Conservation (phyloP, 208 protist genomes). For the Leishmania major region DNA sequence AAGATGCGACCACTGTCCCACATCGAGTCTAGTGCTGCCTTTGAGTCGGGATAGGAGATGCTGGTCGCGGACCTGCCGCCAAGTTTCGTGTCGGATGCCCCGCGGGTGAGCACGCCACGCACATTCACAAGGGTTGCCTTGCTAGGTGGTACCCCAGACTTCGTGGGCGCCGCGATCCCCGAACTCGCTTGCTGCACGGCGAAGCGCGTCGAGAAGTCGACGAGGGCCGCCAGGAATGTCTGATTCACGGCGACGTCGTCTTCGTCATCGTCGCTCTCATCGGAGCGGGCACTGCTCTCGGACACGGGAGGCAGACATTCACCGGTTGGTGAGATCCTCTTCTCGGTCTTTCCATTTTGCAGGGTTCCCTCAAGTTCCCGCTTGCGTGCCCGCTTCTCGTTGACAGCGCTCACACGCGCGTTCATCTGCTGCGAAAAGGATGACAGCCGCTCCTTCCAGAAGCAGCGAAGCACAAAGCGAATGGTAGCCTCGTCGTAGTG, state of each 20-base stretch:
- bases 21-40: slow-evolving; percentile 21
- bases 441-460: slow-evolving; percentile 68
- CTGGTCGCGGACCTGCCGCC: background rate
- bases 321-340: background rate
- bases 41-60: background rate
- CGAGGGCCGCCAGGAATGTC: slow-evolving; percentile 56
- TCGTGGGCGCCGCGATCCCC: background rate
- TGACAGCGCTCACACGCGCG: background rate
- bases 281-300: background rate
- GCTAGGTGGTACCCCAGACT: background rate
- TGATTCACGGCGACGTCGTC: slow-evolving; percentile 16
- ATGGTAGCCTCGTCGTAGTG: slow-evolving; percentile 67
- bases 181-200: background rate
- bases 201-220: slow-evolving; percentile 48
- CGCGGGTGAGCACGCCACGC: slow-evolving; percentile 21
- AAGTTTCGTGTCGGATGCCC: background rate
- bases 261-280: slow-evolving; percentile 10
- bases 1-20: slow-evolving; percentile 54
- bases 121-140: slow-evolving; percentile 21
- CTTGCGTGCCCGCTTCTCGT: background rate
- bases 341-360: too few species aligned
- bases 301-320: background rate
- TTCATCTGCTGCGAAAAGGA: slow-evolving; percentile 62
- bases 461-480: slow-evolving; percentile 73
- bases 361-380: background rate